These are phyloP conservation scores for Sungouiozyma intestinalis DNA, from an alignment of 805 yeast genomes.

Conservation along the genomic window DNA sequence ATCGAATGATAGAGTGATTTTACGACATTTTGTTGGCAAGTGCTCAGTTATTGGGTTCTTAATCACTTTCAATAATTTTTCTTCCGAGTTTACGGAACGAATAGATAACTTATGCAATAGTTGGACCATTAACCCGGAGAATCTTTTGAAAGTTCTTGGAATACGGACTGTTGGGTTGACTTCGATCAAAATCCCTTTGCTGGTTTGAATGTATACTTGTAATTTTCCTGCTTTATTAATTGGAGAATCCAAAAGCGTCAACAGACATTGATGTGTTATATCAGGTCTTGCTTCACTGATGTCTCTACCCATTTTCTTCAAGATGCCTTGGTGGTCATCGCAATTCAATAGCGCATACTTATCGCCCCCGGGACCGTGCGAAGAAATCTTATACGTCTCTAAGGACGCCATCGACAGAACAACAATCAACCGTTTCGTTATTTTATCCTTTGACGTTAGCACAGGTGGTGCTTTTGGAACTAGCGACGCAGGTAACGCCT, in stretches of 20 bases:
- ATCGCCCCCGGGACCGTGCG: conserved; percentile 73
- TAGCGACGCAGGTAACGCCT: conserved; percentile 52
- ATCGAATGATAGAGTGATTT: conserved; percentile 84
- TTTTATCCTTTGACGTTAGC: conserved; percentile 74
- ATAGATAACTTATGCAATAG: conserved; percentile 84
- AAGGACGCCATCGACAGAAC: conserved; percentile 94
- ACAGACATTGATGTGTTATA: conserved; percentile 93
- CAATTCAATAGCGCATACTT: conserved; percentile 90
- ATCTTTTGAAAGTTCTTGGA: conserved; percentile 96
- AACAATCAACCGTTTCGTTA: conserved; percentile 77
- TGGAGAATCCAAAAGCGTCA: conserved; percentile 93
- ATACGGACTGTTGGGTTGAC: conserved; percentile 94
- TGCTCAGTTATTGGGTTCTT: conserved; percentile 97
- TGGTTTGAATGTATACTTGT: conserved; percentile 94
- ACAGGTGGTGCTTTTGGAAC: conserved; percentile 84
- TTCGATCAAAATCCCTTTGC: conserved; percentile 88
- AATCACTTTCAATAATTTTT: conserved; percentile 83
- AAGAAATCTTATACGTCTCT: conserved; percentile 84
- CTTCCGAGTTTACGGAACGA: conserved; percentile 91
- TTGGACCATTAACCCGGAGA: conserved; percentile 97
- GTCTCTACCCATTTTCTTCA: conserved; percentile 93
- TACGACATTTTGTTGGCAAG: conserved; percentile 90
- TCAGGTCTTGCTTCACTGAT: conserved; percentile 99
- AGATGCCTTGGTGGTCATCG: conserved; percentile 94
- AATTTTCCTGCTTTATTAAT: conserved; percentile 94